phyloP scores from a whole-genome alignment of 2,329 filamentous ascomycete genomes.

The Nannizziopsis barbatae region DNA sequence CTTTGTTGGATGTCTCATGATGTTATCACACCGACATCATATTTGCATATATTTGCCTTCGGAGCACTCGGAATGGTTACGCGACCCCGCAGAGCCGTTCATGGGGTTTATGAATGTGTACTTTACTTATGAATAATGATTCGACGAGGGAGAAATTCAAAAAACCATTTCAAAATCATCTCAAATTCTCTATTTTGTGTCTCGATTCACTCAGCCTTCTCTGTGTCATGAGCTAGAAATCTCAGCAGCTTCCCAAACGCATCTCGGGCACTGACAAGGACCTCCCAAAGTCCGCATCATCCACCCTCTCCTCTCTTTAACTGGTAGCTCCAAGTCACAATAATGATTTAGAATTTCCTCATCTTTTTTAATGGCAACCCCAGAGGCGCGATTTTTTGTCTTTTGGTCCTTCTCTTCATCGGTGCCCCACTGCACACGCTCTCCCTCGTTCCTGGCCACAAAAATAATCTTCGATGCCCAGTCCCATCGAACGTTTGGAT shows the following conservation, averaged over 20 bases:
- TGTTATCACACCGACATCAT: no score
- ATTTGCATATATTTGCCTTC: no score
- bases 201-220: neutral
- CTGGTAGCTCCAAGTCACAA: slow-evolving; percentile 69
- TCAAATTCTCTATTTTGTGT: neutral
- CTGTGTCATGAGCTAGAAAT: neutral
- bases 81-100: neutral
- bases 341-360: slow-evolving; percentile 92
- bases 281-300: slow-evolving; percentile 78
- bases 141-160: neutral
- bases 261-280: slow-evolving; percentile 75
- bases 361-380: slow-evolving; percentile 59
- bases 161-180: neutral
- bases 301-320: slow-evolving; percentile 78
- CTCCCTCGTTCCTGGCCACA: slow-evolving; percentile 24
- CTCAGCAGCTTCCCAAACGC: slow-evolving; percentile 52
- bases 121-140: slow-evolving; percentile 9
- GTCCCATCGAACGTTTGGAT: slow-evolving; percentile 90
- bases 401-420: slow-evolving; percentile 36
- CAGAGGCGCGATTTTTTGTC: slow-evolving; percentile 19
- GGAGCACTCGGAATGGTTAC: no score
- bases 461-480: slow-evolving; percentile 51
- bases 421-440: slow-evolving; percentile 29
- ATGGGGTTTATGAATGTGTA: slow-evolving; percentile 1
- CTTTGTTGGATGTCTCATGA: no score